phyloP scores from a whole-genome alignment of 352 stramenopile genomes.

The Pythium diclinum region DNA sequence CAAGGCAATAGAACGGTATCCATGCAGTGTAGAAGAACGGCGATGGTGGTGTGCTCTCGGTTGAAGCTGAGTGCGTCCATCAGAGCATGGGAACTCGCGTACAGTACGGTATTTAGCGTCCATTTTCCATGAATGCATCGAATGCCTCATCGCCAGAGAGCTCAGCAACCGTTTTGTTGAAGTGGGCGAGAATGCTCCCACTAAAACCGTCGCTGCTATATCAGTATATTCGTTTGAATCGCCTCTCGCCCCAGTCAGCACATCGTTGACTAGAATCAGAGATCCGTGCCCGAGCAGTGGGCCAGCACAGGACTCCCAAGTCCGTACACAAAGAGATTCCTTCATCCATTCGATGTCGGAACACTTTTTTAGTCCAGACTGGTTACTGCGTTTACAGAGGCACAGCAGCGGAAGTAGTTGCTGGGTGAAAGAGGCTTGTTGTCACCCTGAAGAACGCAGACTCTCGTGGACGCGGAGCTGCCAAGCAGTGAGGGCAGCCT shows the following conservation, averaged over 20 bases:
- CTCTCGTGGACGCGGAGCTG: too few species aligned
- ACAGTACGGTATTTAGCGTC: neutral
- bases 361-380: neutral
- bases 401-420: too few species aligned
- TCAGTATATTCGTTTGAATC: neutral
- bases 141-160: conserved; percentile 2
- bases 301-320: too few species aligned
- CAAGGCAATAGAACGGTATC: too few species aligned
- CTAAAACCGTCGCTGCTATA: neutral
- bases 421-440: too few species aligned
- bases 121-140: conserved; percentile 2
- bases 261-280: neutral
- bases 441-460: too few species aligned
- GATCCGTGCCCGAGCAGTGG: too few species aligned
- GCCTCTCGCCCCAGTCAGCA: neutral
- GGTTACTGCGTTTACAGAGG: neutral
- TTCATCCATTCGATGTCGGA: neutral
- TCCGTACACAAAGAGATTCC: neutral
- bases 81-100: neutral
- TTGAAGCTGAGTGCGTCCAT: neutral
- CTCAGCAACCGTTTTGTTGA: conserved; percentile 4
- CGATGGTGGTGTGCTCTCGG: neutral
- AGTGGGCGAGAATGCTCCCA: neutral
- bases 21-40: neutral
- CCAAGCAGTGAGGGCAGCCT: too few species aligned